Base-by-base conservation (phyloP, 2,329 filamentous ascomycete genomes). In the Penicillium sp. region DNA sequence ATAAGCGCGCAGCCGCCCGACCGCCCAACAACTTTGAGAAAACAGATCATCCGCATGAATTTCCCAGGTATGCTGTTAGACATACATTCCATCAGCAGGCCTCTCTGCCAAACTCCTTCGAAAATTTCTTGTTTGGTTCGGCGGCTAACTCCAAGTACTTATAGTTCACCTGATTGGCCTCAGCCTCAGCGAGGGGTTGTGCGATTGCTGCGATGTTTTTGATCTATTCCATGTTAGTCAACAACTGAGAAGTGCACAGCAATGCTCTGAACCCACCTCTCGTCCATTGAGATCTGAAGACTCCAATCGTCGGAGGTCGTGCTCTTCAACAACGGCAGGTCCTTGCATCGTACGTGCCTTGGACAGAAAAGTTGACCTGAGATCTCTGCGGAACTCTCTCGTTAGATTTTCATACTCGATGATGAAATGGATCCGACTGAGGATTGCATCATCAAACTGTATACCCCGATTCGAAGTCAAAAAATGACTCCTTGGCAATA, bases 401-500 rank as follows among this genome's bases (percentile, higher is more conserved):
- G 53, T 67, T 9, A 77, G 63, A 31, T 62, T 37, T 7, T 67
- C 41, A 55, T 75, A 27, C 26, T 68, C 59, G 3, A 75, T 50
- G n/a, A 57, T 64, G 7, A 74, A 53, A 59, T 75, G 67, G 19
- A 75, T 72, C 11, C 70, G 62, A 19, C 68, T 72, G 2, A 70
- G 59, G 56, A 76, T 70, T 19, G 68, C 71, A 29, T 72, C 66
- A 56, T 78, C 73, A 60, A 77, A 72, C 16, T 68, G 56, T 6
- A 67, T 63, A 13, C 70, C 63, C 11, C 71, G 68, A 52, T 77
- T 77, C 1, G 71, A 74, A 3, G 73, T 78, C 8, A 77, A 63
- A 77, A 72, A 19, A 77, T 64, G 16, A 77, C 68, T 24, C 75
- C 75, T 31, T 67, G 37, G 56, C 72, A 76, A 60, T 76, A 76